Base-by-base conservation (phyloP, 2,329 filamentous ascomycete species). In the Epichloe elymi region DNA sequence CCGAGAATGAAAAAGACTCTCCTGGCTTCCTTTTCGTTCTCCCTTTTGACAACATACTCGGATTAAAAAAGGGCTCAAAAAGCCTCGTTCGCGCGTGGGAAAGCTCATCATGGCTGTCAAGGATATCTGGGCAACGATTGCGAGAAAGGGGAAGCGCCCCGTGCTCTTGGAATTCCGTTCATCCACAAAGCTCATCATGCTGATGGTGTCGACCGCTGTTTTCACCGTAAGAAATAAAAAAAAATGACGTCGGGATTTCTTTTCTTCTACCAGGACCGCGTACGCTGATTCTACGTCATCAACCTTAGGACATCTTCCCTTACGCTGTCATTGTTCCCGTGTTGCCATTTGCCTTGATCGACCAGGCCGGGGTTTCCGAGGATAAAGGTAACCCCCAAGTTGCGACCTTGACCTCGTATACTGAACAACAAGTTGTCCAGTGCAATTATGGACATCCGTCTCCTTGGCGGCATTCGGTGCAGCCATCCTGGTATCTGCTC, bases 401-500 rank as follows among this genome's bases (percentile, higher is more conserved):
- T 20, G 44, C n/a, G 14, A 35, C 14, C 17, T 46, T 15, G 14
- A 35, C 8, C 17, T 46, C 4, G 15, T 39, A 47, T 33, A 26
- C 15, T 38, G 14, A 30, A 30, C 7, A 47, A 38, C 12, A 12
- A 7, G 35, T 3, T 5, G 19, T 12, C 12, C 20, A 59, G 62
- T 66, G 41, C 65, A 67, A 51, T 61, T 64, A 42, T 67, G 65
- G 65, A 59, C 65, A n/a, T 66, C 65, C 8, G 58, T 67, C 50
- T 64, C 64, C 26, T 56, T 67, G 47, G 63, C 65, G 5, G 60
- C 65, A 12, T 67, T 60, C 52, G 65, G 62, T 19, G 61, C 59
- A 26, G 59, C 65, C 17, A 57, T 66, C 8, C 51, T 67, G 17
- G 52, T 54, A 15, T 57, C 61, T 10, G 64, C 65, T 23, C 65